phyloP scores from a whole-genome alignment of 106 monocot species.

The Posidonia australis region DNA sequence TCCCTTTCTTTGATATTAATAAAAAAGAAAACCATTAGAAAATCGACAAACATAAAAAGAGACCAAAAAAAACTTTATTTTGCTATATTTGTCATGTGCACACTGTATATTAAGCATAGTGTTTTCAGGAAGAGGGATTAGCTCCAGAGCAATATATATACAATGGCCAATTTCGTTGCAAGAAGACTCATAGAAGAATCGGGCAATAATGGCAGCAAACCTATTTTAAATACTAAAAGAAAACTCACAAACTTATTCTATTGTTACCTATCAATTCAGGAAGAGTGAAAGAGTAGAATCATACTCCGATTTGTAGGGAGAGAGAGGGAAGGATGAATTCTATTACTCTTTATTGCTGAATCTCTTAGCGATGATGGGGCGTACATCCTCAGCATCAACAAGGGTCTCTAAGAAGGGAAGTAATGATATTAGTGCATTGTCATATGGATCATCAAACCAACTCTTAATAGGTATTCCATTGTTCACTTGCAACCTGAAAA shows the following conservation, averaged over 20 bases:
- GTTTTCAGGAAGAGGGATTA: background rate
- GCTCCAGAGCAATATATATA: background rate
- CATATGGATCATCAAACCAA: constrained; percentile 72
- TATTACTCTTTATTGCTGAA: constrained; percentile 30
- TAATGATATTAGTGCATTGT: constrained; percentile 46
- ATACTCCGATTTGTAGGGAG: background rate
- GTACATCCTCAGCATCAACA: constrained; percentile 59
- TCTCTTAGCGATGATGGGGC: constrained; percentile 54
- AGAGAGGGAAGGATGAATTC: background rate
- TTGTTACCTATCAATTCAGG: constrained; percentile 2
- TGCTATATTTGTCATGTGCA: background rate
- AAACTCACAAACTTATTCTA: constrained; percentile 1
- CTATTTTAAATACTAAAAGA: background rate
- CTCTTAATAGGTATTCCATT: constrained; percentile 79
- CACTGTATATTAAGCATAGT: background rate
- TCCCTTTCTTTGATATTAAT: no score
- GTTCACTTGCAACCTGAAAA: constrained; percentile 69
- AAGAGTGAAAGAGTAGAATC: constrained; percentile 3
- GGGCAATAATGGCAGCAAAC: background rate
- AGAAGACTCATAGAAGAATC: background rate
- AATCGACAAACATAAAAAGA: no score
- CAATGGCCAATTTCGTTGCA: background rate
- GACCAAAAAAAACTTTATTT: background rate
- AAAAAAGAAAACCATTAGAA: no score
- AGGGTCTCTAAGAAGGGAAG: constrained; percentile 71